These are phyloP conservation scores for Echites panduratus DNA, from an alignment of 257 asterid genomes.

Conservation along the genomic window DNA sequence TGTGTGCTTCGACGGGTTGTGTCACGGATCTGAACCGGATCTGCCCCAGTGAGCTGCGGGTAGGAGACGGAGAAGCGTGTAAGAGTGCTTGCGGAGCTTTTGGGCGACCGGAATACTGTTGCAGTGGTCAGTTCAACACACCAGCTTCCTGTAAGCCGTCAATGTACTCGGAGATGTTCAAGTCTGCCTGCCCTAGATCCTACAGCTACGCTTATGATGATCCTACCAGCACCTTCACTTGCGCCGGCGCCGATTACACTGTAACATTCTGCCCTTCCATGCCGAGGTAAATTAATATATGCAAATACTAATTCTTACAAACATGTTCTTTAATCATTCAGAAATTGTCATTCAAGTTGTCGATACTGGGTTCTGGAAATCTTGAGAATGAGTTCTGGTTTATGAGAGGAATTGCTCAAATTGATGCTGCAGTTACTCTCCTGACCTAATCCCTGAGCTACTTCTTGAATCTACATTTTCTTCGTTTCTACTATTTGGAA, in stretches of 20 bases:
- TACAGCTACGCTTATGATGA: conserved; percentile 96
- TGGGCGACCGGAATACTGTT: conserved; percentile 72
- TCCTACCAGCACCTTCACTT: conserved; percentile 93
- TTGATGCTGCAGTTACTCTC: conserved; percentile 5
- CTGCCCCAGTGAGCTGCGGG: conserved; percentile 80
- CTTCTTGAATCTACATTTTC: not conserved
- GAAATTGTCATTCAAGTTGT: not conserved
- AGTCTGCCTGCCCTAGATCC: conserved; percentile 76
- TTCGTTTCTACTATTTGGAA: not conserved
- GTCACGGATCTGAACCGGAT: conserved; percentile 84
- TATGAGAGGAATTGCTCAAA: not conserved
- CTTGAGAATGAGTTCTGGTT: not conserved
- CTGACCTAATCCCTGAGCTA: not conserved
- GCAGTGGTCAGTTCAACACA: conserved; percentile 81
- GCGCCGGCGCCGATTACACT: conserved; percentile 81
- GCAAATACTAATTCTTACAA: not conserved
- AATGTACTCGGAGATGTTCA: conserved; percentile 74
- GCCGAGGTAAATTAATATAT: conserved; percentile 50
- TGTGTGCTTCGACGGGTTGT: conserved; percentile 93
- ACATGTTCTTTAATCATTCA: not conserved
- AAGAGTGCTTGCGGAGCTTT: conserved; percentile 95
- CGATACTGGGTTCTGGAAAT: not conserved
- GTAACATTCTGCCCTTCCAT: conserved; percentile 80
- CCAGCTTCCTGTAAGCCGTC: conserved; percentile 83
- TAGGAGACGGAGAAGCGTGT: conserved; percentile 64